phyloP scores from a whole-genome alignment of 164 flowering plant genomes.

The Warburgia ugandensis region DNA sequence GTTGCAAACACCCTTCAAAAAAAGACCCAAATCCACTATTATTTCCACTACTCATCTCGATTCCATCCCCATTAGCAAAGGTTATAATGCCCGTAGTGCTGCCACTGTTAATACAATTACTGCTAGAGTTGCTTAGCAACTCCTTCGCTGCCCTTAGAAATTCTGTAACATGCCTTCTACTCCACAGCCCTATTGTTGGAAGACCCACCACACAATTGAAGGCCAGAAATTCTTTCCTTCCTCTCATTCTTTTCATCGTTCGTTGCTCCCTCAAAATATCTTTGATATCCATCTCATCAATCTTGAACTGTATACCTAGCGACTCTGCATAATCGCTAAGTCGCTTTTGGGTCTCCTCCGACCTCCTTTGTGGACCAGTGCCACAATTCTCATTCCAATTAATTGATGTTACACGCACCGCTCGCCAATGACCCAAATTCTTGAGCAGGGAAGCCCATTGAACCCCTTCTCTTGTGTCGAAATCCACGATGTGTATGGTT shows the following conservation, averaged over 20 bases:
- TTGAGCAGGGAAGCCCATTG: slow-evolving; percentile 58
- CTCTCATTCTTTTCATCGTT: slow-evolving; percentile 16
- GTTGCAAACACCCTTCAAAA: slow-evolving; percentile 20
- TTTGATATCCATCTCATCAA: slow-evolving; percentile 40
- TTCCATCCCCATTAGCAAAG: slow-evolving; percentile 20
- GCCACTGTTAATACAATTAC: neutral
- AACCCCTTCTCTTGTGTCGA: slow-evolving; percentile 48
- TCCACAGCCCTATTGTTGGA: slow-evolving; percentile 30
- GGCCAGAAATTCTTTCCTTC: slow-evolving; percentile 26
- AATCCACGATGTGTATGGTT: slow-evolving; percentile 37
- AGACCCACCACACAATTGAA: slow-evolving; percentile 35
- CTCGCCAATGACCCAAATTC: slow-evolving; percentile 17
- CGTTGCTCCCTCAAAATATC: slow-evolving; percentile 27
- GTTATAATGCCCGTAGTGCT: slow-evolving; percentile 21
- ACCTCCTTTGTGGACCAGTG: slow-evolving; percentile 8
- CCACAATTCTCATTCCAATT: slow-evolving; percentile 20
- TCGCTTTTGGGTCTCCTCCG: slow-evolving; percentile 34
- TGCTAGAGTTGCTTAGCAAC: neutral
- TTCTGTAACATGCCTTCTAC: slow-evolving; percentile 10
- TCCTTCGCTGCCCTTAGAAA: slow-evolving; percentile 23
- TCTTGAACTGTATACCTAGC: slow-evolving; percentile 24
- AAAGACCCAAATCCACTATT: slow-evolving; percentile 16
- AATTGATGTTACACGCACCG: slow-evolving; percentile 30
- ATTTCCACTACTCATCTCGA: slow-evolving; percentile 3
- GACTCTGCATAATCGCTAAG: slow-evolving; percentile 31